A percentile compares a stretch with the other conserved stretches of the same genome.
Evolutionary conservation across 1,284 basidiomycete genomes (phyloP).

Genomic region (Leccinum ponderosum): DNA sequence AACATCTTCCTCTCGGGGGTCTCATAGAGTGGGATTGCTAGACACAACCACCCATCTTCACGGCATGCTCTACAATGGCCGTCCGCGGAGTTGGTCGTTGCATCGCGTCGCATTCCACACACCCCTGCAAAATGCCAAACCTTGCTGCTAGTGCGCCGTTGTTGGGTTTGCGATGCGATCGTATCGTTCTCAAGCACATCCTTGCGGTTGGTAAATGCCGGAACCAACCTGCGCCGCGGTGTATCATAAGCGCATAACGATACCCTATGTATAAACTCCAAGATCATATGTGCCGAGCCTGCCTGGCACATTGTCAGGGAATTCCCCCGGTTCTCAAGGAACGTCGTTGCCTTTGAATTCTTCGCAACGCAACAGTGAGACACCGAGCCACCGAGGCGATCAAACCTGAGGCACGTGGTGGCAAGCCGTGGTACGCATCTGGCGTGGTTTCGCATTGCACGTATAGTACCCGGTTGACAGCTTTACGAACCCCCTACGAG

Average conservation of each 20-base stretch:
- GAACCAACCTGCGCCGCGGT: background rate
- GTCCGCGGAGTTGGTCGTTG: constrained; percentile 23
- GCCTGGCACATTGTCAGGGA: constrained; percentile 3
- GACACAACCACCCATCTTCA: background rate
- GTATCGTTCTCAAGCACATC: constrained; percentile 6
- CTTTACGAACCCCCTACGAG: constrained; percentile 10
- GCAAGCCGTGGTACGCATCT: background rate
- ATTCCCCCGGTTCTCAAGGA: constrained; percentile 4
- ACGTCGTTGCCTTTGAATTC: constrained; percentile 14
- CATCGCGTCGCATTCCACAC: constrained; percentile 22
- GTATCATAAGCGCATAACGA: background rate
- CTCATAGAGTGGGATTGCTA: constrained; percentile 62
- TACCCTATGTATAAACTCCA: constrained; percentile 1
- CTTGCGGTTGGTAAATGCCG: background rate
- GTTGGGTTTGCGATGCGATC: background rate
- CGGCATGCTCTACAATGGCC: background rate
- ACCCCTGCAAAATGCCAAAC: constrained; percentile 1
- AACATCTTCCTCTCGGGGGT: constrained; percentile 90
- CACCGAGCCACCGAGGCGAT: background rate
- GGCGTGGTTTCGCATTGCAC: background rate
- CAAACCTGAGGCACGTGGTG: background rate
- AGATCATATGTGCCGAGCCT: background rate
- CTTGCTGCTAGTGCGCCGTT: background rate
- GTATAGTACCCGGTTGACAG: constrained; percentile 5
- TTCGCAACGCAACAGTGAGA: constrained; percentile 17